Conservation (phyloP, 1,139 yeast species). For the Debaryomyces singareniensis region DNA sequence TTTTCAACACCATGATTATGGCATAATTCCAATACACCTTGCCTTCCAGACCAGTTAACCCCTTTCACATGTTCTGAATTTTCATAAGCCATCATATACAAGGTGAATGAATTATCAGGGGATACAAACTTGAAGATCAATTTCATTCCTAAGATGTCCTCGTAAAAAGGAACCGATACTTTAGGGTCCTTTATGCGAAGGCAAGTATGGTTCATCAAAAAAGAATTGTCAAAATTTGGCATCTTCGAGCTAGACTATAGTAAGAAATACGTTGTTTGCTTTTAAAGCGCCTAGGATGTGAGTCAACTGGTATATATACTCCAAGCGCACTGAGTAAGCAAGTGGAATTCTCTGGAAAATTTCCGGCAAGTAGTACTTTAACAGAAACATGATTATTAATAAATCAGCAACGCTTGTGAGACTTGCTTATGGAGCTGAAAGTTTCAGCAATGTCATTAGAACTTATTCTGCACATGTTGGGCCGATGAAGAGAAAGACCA, state of each 20-base stretch:
- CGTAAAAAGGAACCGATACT: constrained; percentile 66
- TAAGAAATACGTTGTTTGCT: too few relatives aligned
- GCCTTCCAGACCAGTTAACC: constrained; percentile 51
- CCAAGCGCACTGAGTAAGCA: too few relatives aligned
- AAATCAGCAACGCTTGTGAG: too few relatives aligned
- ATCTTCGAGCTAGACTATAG: too few relatives aligned
- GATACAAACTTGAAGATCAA: constrained; percentile 48
- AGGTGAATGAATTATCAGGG: constrained; percentile 51
- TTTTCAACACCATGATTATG: constrained; percentile 73
- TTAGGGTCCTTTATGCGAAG: constrained; percentile 80
- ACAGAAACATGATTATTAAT: too few relatives aligned
- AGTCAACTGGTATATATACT: too few relatives aligned
- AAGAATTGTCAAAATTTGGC: constrained; percentile 30
- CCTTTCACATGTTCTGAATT: constrained; percentile 31
- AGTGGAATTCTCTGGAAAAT: too few relatives aligned
- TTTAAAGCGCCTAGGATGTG: too few relatives aligned
- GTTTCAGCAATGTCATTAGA: not conserved
- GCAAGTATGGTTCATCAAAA: constrained; percentile 64
- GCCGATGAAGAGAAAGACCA: constrained; percentile 22
- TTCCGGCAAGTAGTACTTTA: too few relatives aligned
- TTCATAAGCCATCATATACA: constrained; percentile 64
- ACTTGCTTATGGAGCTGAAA: too few relatives aligned
- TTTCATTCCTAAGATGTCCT: constrained; percentile 69
- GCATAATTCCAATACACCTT: constrained; percentile 79
- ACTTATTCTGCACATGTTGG: not conserved